Conservation (phyloP, 495 filamentous ascomycete species). For the Sordaria brevicollis region DNA sequence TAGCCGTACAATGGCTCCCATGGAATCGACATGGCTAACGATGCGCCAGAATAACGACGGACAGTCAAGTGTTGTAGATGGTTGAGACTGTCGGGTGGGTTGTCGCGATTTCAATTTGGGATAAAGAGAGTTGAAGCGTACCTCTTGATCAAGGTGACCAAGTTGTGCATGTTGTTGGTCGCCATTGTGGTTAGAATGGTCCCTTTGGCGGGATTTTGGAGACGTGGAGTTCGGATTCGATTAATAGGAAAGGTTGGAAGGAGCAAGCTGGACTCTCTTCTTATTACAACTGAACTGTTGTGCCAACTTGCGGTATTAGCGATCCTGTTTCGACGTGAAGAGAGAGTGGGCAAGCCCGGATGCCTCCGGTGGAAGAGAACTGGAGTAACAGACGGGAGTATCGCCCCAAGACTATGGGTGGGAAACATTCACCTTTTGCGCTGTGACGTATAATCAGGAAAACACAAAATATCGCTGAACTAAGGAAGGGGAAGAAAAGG, state of each 20-base stretch:
- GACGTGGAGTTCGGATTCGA: background rate
- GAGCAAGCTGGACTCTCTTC: background rate
- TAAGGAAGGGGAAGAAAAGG: background rate
- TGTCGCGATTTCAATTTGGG: background rate
- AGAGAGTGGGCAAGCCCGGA: background rate
- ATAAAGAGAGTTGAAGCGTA: slow-evolving; percentile 31
- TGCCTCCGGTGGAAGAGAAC: background rate
- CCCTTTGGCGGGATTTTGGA: background rate
- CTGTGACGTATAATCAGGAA: background rate
- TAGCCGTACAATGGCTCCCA: background rate
- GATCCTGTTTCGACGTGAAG: background rate
- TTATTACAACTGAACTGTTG: background rate
- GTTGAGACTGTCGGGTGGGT: background rate
- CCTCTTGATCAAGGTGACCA: slow-evolving; percentile 97
- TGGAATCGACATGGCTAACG: background rate
- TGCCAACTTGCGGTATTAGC: background rate
- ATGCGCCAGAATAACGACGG: background rate
- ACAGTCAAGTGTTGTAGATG: background rate
- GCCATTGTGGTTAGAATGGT: slow-evolving; percentile 31
- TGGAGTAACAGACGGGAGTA: background rate
- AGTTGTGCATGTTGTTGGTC: slow-evolving; percentile 77
- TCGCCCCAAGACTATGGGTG: background rate
- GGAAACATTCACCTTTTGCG: background rate
- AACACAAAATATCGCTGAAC: background rate
- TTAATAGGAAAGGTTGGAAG: background rate